phyloP scores from a whole-genome alignment of 2,329 filamentous ascomycete genomes.

The Hypoxylon sp. region DNA sequence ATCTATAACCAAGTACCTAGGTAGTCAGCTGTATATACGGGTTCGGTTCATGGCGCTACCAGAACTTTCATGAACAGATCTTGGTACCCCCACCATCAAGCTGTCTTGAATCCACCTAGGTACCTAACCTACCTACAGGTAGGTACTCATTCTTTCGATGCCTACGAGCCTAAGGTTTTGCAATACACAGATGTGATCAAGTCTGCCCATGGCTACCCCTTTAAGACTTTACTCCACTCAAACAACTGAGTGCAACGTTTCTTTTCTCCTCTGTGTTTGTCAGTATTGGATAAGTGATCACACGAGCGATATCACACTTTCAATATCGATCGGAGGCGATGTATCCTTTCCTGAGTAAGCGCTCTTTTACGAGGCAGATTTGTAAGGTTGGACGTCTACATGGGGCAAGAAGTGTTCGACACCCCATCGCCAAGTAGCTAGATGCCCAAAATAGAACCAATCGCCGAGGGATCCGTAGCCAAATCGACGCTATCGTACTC shows the following conservation, averaged over 20 bases:
- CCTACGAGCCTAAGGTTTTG: neutral
- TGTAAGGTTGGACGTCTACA: neutral
- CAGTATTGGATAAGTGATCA: neutral
- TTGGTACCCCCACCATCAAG: neutral
- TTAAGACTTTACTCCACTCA: neutral
- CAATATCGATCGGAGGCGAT: neutral
- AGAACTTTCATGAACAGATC: neutral
- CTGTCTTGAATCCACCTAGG: neutral
- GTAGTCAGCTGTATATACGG: neutral
- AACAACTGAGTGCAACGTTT: neutral
- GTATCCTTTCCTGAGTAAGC: neutral
- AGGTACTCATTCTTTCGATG: too few relatives aligned
- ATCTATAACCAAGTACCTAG: neutral
- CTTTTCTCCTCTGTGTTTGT: neutral
- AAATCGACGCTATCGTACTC: neutral
- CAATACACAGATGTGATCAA: neutral
- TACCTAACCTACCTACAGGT: too few relatives aligned
- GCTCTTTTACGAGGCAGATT: neutral
- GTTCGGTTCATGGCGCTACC: neutral
- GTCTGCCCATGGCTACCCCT: neutral
- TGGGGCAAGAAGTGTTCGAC: neutral
- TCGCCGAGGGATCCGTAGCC: neutral
- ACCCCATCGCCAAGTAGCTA: neutral
- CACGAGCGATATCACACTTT: neutral
- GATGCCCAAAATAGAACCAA: neutral